Evolutionary conservation across 495 filamentous ascomycete species (phyloP), one percentile per base, ranked within the genome.

Genomic region (Penicillium riverlandense): DNA sequence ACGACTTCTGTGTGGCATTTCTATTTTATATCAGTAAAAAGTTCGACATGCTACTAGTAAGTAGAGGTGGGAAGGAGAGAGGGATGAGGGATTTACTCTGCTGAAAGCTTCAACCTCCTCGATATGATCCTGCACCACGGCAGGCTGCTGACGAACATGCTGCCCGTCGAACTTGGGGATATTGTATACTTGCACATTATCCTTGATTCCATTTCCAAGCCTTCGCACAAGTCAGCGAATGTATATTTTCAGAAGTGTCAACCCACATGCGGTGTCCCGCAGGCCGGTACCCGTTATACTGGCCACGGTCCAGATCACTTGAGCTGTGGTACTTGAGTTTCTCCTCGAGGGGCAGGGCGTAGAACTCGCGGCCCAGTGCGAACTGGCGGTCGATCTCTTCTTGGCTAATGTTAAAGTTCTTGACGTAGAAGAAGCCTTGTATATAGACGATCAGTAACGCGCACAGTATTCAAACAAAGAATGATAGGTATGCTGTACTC

Each of bases 381-480:
- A 78, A 82, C 46, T 82, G 78, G 22, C 64, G 65, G 39, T 74
- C 65, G 8, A 82, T 63, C 49, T 78, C 68, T 39, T 79, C 77
- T 43, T 80, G 68, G 29, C 60, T 61, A 35, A 81, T 69, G 31
- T 75, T 76, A 47, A 76, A 74, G 53, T 72, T 71, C 35, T 64
- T 70, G 6, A 80, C 71, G 47, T 78, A 77, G 59, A 79, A 79
- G 55, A 79, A 79, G 9, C 64, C 62, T 67, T 12, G 33, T 22
- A 6, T 6, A 22, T 22, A 22, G 22, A 22, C 0, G 22, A 22
- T 22, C 22, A 22, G 22, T 4, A 6, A 22, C 22, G 22, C 4
- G 22, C 6, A 22, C 22, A 3, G 22, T 22, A 22, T 22, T 22
- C 4, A 22, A 22, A 22, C 4, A 22, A 22, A 22, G 22, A 22